Base-by-base conservation (phyloP, 306 rosid species). In the Abrus pulchellus region DNA sequence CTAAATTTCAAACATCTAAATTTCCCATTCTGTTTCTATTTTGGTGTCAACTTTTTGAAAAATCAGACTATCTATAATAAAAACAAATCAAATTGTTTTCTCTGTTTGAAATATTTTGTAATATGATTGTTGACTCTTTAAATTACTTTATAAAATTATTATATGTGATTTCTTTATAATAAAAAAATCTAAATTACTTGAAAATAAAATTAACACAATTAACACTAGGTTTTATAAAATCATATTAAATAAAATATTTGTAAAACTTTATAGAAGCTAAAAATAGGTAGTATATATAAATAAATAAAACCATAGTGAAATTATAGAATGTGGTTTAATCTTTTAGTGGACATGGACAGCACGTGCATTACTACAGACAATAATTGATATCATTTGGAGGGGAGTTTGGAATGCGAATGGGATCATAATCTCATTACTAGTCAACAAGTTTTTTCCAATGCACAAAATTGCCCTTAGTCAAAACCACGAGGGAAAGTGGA, bases 401-500 rank as follows among this genome's bases (percentile, higher is more conserved):
- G 30, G 41, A 76, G 56, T 29, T 66, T 80, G 40, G 33, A 57
- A 43, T 43, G 13, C 11, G 29, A 62, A 68, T 48, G 71, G 13
- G 12, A 43, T 74, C 65, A 82, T 38, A 41, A 41, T 20, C 27
- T 62, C 50, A 52, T 50, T 10, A 60, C 54, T 34, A 36, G 87
- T 86, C 86, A 86, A 79, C 78, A 59, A 87, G 12, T 7, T 61
- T 71, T 49, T n/a, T 1, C 6, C 0, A 49, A 12, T 34, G 43
- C 50, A 63, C 52, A 67, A 65, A 74, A 73, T 5, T 38, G 29
- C 55, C 78, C 74, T 77, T 48, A 74, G 86, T 84, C 83, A 81
- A 86, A 84, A 76, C 79, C 82, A 83, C 27, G 48, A 78, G 85
- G 10, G 48, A 53, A 81, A 66, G 83, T 75, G 82, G 79, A 83